These are phyloP conservation scores for Tulasnella sp. DNA, from an alignment of 768 basidiomycete genomes.

Conservation along the genomic window DNA sequence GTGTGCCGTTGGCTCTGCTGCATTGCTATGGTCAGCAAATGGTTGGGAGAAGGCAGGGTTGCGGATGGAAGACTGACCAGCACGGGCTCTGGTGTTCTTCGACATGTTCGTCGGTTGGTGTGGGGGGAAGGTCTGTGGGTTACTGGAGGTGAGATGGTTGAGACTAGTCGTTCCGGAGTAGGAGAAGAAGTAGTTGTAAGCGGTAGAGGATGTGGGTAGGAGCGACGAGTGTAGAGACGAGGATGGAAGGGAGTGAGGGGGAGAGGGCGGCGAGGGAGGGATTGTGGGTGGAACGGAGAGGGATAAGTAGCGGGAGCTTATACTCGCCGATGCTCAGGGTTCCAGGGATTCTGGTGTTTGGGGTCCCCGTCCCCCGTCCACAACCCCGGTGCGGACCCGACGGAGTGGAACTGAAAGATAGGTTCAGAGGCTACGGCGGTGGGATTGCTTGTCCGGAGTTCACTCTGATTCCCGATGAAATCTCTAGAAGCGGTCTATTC, in stretches of 20 bases:
- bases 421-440: not conserved
- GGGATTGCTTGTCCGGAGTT: not conserved
- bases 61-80: not conserved
- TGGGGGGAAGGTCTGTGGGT: not conserved
- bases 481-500: not conserved
- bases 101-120: not conserved
- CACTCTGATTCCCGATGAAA: not conserved
- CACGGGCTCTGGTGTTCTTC: constrained; percentile 1
- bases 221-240: not conserved
- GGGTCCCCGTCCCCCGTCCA: not conserved
- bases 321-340: not conserved
- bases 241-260: not conserved
- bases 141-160: not conserved
- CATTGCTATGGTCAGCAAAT: not conserved
- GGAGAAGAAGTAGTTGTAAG: not conserved
- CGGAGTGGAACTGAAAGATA: not conserved
- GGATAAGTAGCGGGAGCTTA: not conserved
- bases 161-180: not conserved
- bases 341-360: not conserved
- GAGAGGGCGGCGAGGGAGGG: not conserved
- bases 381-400: not conserved
- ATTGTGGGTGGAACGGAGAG: not conserved
- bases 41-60: not conserved
- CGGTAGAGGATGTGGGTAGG: not conserved
- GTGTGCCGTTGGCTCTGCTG: constrained; percentile 21